Evolutionary conservation across 2,329 filamentous ascomycete species (phyloP).

Genomic region (Diplodia intermedia): DNA sequence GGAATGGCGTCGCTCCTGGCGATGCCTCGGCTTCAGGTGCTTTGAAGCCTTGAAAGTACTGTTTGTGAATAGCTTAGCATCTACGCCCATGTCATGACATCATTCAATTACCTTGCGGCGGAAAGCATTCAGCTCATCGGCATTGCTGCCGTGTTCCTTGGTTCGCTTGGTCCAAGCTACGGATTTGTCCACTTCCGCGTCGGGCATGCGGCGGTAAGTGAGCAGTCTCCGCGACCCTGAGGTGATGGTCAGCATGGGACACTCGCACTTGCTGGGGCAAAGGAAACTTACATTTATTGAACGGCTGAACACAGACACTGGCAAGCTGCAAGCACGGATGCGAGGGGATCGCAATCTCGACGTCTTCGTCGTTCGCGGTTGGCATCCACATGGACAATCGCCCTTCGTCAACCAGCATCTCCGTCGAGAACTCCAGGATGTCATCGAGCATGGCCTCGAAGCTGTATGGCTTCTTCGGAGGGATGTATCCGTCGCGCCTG

Average conservation of each 20-base stretch:
- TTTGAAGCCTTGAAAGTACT: conserved; percentile 52
- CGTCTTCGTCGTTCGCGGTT: conserved; percentile 67
- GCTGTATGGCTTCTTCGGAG: conserved; percentile 90
- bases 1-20: neutral
- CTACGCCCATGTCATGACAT: neutral
- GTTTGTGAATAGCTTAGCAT: neutral
- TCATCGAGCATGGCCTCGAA: conserved; percentile 91
- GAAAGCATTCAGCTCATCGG: conserved; percentile 73
- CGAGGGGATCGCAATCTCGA: conserved; percentile 76
- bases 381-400: conserved; percentile 97
- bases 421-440: conserved; percentile 80
- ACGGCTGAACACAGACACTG: conserved; percentile 80
- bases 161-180: conserved; percentile 39
- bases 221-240: conserved; percentile 85
- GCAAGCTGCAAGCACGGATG: conserved; percentile 78
- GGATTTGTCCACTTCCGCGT: conserved; percentile 32
- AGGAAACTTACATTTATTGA: conserved; percentile 70
- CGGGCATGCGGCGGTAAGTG: conserved; percentile 77
- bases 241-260: conserved; percentile 43
- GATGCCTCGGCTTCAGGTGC: conserved; percentile 34
- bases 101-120: conserved; percentile 57
- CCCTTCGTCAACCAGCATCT: conserved; percentile 78
- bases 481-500: conserved; percentile 72
- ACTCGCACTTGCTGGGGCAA: conserved; percentile 54
- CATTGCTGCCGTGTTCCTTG: conserved; percentile 57